These are phyloP conservation scores for Hanseniaspora hatyaiensis DNA, from an alignment of 805 yeast genomes.

Conservation along the genomic window DNA sequence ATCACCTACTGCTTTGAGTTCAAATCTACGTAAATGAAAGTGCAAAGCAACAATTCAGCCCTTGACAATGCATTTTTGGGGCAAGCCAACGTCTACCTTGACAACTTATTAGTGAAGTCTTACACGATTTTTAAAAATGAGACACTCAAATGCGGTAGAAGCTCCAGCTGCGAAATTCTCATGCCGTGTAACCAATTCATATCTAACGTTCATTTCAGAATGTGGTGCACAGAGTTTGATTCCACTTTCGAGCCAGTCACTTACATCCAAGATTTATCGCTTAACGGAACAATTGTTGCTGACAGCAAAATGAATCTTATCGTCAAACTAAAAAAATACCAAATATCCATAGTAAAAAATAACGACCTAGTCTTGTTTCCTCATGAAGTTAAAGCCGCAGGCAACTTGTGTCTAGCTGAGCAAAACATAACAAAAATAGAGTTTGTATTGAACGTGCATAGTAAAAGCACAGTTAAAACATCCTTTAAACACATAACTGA, in stretches of 20 bases:
- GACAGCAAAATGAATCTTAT: slow-evolving; percentile 18
- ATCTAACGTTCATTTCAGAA: slow-evolving; percentile 37
- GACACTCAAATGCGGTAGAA: slow-evolving; percentile 37
- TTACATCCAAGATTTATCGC: slow-evolving; percentile 40
- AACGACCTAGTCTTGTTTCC: slow-evolving; percentile 24
- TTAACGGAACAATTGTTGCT: slow-evolving; percentile 42
- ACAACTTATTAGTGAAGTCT: background rate
- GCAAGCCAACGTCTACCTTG: background rate
- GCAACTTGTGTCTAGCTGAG: too few relatives aligned
- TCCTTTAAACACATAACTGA: background rate
- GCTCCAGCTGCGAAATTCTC: slow-evolving; percentile 27
- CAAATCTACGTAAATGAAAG: too few relatives aligned
- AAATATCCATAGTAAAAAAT: slow-evolving; percentile 31
- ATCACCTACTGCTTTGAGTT: too few relatives aligned
- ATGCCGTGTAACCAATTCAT: slow-evolving; percentile 31
- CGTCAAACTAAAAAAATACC: slow-evolving; percentile 25
- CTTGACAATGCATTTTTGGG: background rate
- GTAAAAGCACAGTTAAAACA: background rate
- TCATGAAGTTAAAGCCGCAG: slow-evolving; percentile 27
- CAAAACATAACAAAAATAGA: slow-evolving; percentile 18
- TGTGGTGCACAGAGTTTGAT: slow-evolving; percentile 44
- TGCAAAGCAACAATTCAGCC: too few relatives aligned
- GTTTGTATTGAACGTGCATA: background rate
- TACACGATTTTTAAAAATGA: slow-evolving; percentile 23
- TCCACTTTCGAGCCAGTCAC: slow-evolving; percentile 36